Evolutionary conservation across 108 stramenopile species (phyloP).

Genomic region (Skeletonema marinoi): DNA sequence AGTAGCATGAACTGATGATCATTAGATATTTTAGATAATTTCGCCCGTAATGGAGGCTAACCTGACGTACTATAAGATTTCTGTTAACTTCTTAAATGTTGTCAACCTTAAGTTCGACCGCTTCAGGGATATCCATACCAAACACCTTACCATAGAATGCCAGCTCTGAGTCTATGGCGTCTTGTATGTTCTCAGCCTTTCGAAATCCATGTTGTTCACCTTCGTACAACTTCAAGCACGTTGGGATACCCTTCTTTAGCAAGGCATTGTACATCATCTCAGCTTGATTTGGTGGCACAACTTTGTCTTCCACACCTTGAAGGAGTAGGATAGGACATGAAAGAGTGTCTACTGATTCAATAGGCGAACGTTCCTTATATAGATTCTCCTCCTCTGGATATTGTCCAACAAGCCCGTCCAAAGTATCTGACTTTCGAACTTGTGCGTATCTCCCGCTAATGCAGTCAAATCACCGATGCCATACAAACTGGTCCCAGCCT

Average conservation of each 20-base stretch:
- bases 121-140: constrained; percentile 63
- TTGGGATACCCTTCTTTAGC: constrained; percentile 67
- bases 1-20: too few relatives aligned
- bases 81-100: constrained; percentile 22
- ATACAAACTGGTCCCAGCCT: constrained; percentile 76
- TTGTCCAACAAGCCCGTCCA: constrained; percentile 70
- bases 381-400: constrained; percentile 71
- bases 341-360: constrained; percentile 68
- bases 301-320: constrained; percentile 83
- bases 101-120: constrained; percentile 61
- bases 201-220: constrained; percentile 89
- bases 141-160: constrained; percentile 74
- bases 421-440: too few relatives aligned
- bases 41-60: too few relatives aligned
- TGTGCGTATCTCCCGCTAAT: constrained; percentile 84
- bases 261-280: constrained; percentile 75
- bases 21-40: too few relatives aligned
- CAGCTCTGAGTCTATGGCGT: constrained; percentile 74
- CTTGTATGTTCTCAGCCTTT: constrained; percentile 81
- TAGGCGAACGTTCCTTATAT: constrained; percentile 75
- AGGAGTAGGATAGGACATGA: constrained; percentile 76
- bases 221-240: constrained; percentile 72
- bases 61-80: too few relatives aligned
- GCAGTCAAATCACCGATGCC: constrained; percentile 75
- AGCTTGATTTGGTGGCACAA: constrained; percentile 89